Evolutionary conservation across 1,139 yeast genomes (phyloP).

Genomic region (Wickerhamiella pararugosa): DNA sequence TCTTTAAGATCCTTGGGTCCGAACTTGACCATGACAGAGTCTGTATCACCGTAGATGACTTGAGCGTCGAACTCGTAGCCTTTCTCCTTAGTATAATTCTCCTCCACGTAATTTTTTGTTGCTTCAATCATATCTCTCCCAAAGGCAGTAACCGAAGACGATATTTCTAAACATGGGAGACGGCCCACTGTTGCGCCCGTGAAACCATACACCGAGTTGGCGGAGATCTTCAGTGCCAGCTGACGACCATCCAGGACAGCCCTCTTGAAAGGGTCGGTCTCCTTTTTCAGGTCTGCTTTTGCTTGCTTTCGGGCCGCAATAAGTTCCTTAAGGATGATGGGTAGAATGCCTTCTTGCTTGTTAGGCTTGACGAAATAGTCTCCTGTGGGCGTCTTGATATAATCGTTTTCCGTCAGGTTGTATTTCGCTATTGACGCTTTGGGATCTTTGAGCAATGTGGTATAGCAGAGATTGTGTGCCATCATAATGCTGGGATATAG

Average conservation of each 20-base stretch:
- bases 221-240: slow-evolving; percentile 87
- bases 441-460: slow-evolving; percentile 54
- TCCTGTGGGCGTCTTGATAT: slow-evolving; percentile 79
- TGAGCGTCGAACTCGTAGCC: slow-evolving; percentile 74
- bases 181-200: slow-evolving; percentile 98
- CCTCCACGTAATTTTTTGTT: slow-evolving; percentile 77
- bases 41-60: slow-evolving; percentile 97
- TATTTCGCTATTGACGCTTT: slow-evolving; percentile 48
- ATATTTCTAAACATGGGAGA: slow-evolving; percentile 88
- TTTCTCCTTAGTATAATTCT: slow-evolving; percentile 57
- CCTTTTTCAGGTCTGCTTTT: slow-evolving; percentile 75
- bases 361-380: slow-evolving; percentile 72
- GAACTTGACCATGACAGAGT: slow-evolving; percentile 97
- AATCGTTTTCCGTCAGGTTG: slow-evolving; percentile 55
- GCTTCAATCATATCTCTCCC: slow-evolving; percentile 95
- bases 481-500: slow-evolving; percentile 98
- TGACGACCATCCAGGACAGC: slow-evolving; percentile 96
- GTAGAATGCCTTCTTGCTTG: slow-evolving; percentile 70
- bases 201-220: slow-evolving; percentile 96
- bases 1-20: slow-evolving; percentile 70
- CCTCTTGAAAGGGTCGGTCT: slow-evolving; percentile 83
- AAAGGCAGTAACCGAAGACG: slow-evolving; percentile 88
- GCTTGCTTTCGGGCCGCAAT: slow-evolving; percentile 88
- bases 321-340: slow-evolving; percentile 80
- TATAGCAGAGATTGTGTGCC: slow-evolving; percentile 97